Percentiles rank a stretch among this genome's conserved stretches.
Evolutionary conservation across 805 yeast species (phyloP).

Genomic region (Lipomyces spencermartinsiae): DNA sequence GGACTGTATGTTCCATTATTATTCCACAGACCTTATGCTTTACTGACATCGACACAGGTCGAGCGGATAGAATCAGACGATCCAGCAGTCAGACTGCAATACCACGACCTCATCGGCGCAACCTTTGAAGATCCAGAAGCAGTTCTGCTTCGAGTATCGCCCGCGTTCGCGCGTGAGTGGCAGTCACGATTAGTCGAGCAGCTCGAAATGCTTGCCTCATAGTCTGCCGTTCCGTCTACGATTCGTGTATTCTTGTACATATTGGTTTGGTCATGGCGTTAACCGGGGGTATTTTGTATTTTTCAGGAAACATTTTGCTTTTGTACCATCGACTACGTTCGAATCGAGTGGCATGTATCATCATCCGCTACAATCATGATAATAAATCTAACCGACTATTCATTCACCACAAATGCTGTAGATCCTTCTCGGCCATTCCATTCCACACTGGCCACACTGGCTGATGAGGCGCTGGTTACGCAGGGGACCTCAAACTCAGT

Average conservation of each 20-base stretch:
- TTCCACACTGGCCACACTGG: too few relatives aligned
- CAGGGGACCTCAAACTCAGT: too few relatives aligned
- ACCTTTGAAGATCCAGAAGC: constrained; percentile 28
- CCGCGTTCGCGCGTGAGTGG: constrained; percentile 32
- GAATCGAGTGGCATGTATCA: neutral
- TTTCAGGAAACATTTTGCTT: too few relatives aligned
- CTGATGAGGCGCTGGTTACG: too few relatives aligned
- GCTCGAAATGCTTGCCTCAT: constrained; percentile 12
- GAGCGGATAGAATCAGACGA: constrained; percentile 10
- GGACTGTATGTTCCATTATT: constrained; percentile 24
- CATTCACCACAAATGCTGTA: too few relatives aligned
- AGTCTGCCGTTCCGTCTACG: neutral
- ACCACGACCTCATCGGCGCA: constrained; percentile 20
- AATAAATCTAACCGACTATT: too few relatives aligned
- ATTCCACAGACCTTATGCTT: neutral
- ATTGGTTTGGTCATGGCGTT: neutral
- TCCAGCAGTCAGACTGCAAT: neutral
- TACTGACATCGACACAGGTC: constrained; percentile 9
- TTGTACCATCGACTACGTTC: neutral
- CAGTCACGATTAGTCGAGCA: constrained; percentile 19
- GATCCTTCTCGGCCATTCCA: too few relatives aligned
- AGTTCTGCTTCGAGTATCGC: constrained; percentile 21
- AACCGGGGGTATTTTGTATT: neutral
- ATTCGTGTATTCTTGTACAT: neutral
- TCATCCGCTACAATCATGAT: neutral